Conservation (phyloP, 1,284 basidiomycete genomes). For the Rhodotorula sp. region DNA sequence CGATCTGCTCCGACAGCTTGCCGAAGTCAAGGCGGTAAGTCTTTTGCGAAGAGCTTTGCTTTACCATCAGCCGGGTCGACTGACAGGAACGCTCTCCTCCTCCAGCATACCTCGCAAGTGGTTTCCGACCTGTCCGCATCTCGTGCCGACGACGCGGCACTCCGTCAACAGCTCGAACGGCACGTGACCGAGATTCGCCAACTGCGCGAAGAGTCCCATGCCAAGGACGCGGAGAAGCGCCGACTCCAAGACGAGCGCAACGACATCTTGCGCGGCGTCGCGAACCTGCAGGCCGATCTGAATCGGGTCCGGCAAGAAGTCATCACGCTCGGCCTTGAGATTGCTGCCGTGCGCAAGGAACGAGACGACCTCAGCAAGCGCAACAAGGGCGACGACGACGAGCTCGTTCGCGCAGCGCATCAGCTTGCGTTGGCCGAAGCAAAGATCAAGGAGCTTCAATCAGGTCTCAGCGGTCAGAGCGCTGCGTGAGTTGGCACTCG, state of each 20-base stretch:
- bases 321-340: constrained; percentile 34
- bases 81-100: background rate
- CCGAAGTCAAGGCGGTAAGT: constrained; percentile 27
- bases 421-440: constrained; percentile 61
- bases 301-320: constrained; percentile 38
- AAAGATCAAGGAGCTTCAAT: constrained; percentile 54
- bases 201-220: background rate
- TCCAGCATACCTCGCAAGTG: constrained; percentile 23
- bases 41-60: no score
- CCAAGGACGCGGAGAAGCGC: constrained; percentile 26
- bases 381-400: constrained; percentile 56
- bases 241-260: constrained; percentile 60
- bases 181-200: constrained; percentile 27
- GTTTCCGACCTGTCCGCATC: constrained; percentile 22
- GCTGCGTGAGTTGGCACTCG: background rate
- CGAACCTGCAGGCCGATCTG: constrained; percentile 63
- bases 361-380: constrained; percentile 62
- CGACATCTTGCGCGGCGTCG: constrained; percentile 62
- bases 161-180: constrained; percentile 19
- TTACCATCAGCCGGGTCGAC: no score
- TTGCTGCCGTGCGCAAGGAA: constrained; percentile 59
- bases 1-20: constrained; percentile 22
- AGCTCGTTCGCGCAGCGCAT: constrained; percentile 63
- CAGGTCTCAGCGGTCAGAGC: constrained; percentile 49
- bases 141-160: constrained; percentile 15